Evolutionary conservation across 441 rosid genomes (phyloP).

Genomic region (Isatis lusitanica): DNA sequence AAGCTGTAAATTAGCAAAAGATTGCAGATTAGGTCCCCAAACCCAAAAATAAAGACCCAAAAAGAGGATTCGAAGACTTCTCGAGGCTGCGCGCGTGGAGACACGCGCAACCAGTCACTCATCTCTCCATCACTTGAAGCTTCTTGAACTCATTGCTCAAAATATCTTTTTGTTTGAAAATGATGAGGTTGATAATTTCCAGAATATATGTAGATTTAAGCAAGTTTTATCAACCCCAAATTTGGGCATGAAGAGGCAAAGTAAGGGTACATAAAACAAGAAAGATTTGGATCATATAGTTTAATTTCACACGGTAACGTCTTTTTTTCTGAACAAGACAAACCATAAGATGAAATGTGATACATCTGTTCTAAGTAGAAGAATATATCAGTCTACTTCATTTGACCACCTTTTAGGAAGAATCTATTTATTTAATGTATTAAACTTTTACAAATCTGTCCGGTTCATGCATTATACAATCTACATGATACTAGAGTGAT

Average conservation of each 20-base stretch:
- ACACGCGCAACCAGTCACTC: background rate
- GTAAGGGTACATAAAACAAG: too few species aligned
- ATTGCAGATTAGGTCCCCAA: background rate
- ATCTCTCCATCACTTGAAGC: background rate
- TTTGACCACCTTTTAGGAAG: background rate
- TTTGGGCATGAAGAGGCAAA: background rate
- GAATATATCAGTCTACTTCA: constrained; percentile 10
- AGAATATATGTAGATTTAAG: background rate
- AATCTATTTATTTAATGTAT: background rate
- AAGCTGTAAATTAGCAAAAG: constrained; percentile 27
- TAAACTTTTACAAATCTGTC: background rate
- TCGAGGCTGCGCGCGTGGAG: background rate
- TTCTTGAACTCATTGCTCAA: background rate
- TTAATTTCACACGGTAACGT: background rate
- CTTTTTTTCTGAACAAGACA: background rate
- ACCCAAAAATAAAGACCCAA: too few species aligned
- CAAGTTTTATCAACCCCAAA: background rate
- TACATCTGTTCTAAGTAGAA: background rate
- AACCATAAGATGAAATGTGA: background rate
- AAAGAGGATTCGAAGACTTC: background rate
- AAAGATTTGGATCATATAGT: too few species aligned
- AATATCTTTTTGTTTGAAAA: constrained; percentile 8
- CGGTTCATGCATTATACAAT: constrained; percentile 18
- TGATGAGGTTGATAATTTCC: background rate
- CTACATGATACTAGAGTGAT: background rate